Conservation (phyloP, 1,284 basidiomycete genomes). For the Moesziomyces parantarcticus region DNA sequence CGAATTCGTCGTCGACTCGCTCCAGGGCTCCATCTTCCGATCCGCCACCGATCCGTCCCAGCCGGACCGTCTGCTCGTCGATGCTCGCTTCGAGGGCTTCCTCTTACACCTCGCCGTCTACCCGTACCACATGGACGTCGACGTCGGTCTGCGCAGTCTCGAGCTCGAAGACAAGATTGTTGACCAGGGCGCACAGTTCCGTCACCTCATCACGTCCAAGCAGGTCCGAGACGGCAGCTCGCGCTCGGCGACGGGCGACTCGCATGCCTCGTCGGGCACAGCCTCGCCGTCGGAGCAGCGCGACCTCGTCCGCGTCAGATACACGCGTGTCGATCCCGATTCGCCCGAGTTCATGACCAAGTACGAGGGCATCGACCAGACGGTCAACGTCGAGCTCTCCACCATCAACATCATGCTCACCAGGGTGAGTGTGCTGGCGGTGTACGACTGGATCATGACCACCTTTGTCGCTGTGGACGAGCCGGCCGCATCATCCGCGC, state of each 20-base stretch:
- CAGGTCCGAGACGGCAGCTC: conserved; percentile 62
- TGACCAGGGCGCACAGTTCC: conserved; percentile 72
- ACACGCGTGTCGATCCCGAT: conserved; percentile 81
- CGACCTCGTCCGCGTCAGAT: conserved; percentile 86
- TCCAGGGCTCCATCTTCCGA: conserved; percentile 86
- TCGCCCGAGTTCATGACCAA: conserved; percentile 87
- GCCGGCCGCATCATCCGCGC: conserved; percentile 2
- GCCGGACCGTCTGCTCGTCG: conserved; percentile 79
- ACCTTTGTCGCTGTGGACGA: conserved; percentile 57
- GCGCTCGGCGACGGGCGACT: conserved; percentile 30
- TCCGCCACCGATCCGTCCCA: conserved; percentile 72
- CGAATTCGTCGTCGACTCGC: conserved; percentile 85
- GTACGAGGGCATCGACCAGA: conserved; percentile 89
- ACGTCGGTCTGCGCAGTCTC: conserved; percentile 79
- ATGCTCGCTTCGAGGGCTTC: conserved; percentile 84
- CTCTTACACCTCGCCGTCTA: conserved; percentile 57
- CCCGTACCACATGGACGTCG: conserved; percentile 81
- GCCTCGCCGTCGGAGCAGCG: conserved; percentile 32
- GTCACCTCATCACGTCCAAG: conserved; percentile 81
- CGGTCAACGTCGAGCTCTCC: conserved; percentile 86
- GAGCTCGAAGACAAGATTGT: conserved; percentile 74
- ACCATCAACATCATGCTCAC: conserved; percentile 91
- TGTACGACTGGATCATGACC: conserved; percentile 98
- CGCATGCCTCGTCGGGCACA: conserved; percentile 26
- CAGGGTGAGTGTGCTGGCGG: conserved; percentile 87